A percentile compares a stretch with the other conserved stretches of the same genome.
phyloP scores from a whole-genome alignment of 1,139 yeast species.

The Pichiaceae sp. region DNA sequence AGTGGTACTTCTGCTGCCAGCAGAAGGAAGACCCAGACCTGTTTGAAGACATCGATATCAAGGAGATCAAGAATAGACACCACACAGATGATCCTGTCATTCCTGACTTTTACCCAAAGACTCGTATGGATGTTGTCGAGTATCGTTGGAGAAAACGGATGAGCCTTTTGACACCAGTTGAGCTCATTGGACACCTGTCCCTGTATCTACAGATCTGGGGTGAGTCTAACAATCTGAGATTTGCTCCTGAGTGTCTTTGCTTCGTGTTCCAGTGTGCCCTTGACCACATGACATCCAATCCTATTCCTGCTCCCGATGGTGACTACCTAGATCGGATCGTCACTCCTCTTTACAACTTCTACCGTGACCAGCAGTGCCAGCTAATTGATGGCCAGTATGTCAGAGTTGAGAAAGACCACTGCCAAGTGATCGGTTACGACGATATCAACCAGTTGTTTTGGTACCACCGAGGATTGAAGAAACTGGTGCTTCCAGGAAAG shows the following conservation, averaged over 20 bases:
- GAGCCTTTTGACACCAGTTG: constrained; percentile 61
- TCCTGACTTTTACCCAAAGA: constrained; percentile 48
- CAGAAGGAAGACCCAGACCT: constrained; percentile 76
- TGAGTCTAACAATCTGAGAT: constrained; percentile 96
- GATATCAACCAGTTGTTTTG: constrained; percentile 82
- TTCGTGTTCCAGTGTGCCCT: constrained; percentile 89
- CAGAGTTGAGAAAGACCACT: constrained; percentile 58
- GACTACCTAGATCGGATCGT: constrained; percentile 33
- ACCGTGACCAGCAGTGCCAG: constrained; percentile 36
- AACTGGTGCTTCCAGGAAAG: constrained; percentile 27
- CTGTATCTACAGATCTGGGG: constrained; percentile 93
- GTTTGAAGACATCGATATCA: constrained; percentile 21
- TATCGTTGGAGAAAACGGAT: constrained; percentile 76
- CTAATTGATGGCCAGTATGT: constrained; percentile 32
- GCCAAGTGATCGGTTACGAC: constrained; percentile 70
- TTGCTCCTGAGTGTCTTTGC: constrained; percentile 84
- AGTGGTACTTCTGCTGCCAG: constrained; percentile 96
- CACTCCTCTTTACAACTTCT: constrained; percentile 37
- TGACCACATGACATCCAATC: constrained; percentile 49
- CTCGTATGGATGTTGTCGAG: constrained; percentile 57
- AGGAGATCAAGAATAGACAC: constrained; percentile 41
- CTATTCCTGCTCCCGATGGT: constrained; percentile 7
- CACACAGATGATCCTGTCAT: constrained; percentile 29
- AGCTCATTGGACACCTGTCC: constrained; percentile 85
- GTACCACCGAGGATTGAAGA: constrained; percentile 57